Evolutionary conservation across 228 moss, liverwort and hornwort species (phyloP), one percentile per base, ranked within the genome.

Genomic region (Sphagnum fallax): DNA sequence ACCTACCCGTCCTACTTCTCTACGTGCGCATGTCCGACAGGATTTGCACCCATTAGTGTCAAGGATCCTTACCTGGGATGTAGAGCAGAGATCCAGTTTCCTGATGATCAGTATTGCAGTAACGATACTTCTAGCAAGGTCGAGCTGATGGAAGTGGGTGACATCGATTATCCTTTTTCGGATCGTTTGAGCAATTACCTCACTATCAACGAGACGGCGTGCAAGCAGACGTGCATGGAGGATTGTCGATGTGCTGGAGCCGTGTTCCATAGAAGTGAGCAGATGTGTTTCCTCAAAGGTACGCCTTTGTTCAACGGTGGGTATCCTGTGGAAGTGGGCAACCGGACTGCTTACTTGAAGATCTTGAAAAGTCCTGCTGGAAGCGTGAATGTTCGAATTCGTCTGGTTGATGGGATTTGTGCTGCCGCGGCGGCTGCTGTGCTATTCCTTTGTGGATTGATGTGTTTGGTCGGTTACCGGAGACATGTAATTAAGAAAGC

Each of bases 241-340:
- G 65, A 78, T 13, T 84, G 84, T 4, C 15, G 32, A 8, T 84
- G 84, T 16, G 71, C 15, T 8, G 84, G 84, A 32, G 75, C 53
- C 6, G 74, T 76, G 0, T 78, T 68, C 14, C 76, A 75, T 77
- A 58, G 78, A 0, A 60, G 66, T 0, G 67, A 69, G 0, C 1
- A 18, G 16, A 66, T 18, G 5, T 84, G 84, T 64, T 78, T 59
- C 64, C 0, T 78, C 1, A 81, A 81, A 52, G 68, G 75, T 5
- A 72, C 67, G 8, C 81, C 84, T 0, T 14, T 84, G 48, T 80
- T 84, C 50, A 78, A 84, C 8, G 84, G 81, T 9, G 84, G 78
- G 0, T 78, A 7, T 3, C 77, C 81, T 14, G 64, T 73, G 49
- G 65, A 71, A 16, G 71, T 75, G 0, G 81, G 84, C 0, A 78